phyloP scores from a whole-genome alignment of 2,329 filamentous ascomycete species.

The Ilyonectria mors-panacis region DNA sequence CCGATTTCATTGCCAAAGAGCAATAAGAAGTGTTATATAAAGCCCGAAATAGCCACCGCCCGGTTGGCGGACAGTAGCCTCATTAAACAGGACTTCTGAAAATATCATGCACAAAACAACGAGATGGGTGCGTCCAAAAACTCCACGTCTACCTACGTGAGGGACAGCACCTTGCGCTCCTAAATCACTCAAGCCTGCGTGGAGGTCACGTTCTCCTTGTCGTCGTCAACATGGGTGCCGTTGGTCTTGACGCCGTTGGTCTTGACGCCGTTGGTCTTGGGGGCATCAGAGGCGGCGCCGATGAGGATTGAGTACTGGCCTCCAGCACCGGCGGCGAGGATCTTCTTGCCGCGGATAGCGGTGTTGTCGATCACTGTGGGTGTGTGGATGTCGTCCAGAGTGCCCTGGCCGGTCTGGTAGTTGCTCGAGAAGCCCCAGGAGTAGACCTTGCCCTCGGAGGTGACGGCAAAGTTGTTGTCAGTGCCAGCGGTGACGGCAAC shows the following conservation, averaged over 20 bases:
- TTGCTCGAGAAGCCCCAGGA: slow-evolving; percentile 86
- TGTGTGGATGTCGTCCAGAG: slow-evolving; percentile 82
- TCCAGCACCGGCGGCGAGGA: slow-evolving; percentile 87
- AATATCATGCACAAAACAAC: slow-evolving; percentile 21
- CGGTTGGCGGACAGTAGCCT: slow-evolving; percentile 11
- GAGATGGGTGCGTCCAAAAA: slow-evolving; percentile 9
- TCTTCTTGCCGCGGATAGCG: slow-evolving; percentile 80
- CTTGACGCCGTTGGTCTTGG: slow-evolving; percentile 51
- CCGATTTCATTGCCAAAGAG: slow-evolving; percentile 18
- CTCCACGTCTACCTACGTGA: not conserved
- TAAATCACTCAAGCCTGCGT: slow-evolving; percentile 27
- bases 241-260: slow-evolving; percentile 51
- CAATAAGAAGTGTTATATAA: slow-evolving; percentile 22
- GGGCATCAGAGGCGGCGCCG: slow-evolving; percentile 55
- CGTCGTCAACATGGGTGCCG: slow-evolving; percentile 35
- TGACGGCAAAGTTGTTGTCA: slow-evolving; percentile 82
- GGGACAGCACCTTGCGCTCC: slow-evolving; percentile 2
- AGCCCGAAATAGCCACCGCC: slow-evolving; percentile 7
- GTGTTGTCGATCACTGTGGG: slow-evolving; percentile 89
- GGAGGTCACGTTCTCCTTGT: slow-evolving; percentile 34
- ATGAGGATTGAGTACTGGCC: slow-evolving; percentile 84
- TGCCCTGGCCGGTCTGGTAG: slow-evolving; percentile 85
- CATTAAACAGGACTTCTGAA: slow-evolving; percentile 26
- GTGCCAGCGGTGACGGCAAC: slow-evolving; percentile 72
- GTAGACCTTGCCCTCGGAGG: slow-evolving; percentile 79